These are phyloP conservation scores for Exophiala lecanii-corni DNA, from an alignment of 2,329 filamentous ascomycete genomes.

Conservation along the genomic window DNA sequence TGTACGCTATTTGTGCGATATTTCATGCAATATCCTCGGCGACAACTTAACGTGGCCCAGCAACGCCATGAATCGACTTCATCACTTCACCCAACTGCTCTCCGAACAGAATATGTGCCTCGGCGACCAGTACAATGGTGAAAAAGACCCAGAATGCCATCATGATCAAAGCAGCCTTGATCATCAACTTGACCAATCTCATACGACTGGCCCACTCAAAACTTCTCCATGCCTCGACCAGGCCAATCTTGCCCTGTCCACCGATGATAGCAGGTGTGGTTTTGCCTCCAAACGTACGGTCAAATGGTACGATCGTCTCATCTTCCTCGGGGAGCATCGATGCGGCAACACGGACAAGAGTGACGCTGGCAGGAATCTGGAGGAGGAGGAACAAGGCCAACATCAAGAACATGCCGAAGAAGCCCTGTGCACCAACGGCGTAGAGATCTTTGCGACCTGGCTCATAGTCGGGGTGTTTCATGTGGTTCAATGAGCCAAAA, in stretches of 20 bases:
- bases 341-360: conserved; percentile 78
- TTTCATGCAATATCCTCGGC: too few species aligned
- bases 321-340: conserved; percentile 77
- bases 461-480: conserved; percentile 29
- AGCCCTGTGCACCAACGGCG: conserved; percentile 35
- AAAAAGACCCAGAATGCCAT: conserved; percentile 47
- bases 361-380: conserved; percentile 69
- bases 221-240: conserved; percentile 72
- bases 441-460: conserved; percentile 34
- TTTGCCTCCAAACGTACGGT: conserved; percentile 76
- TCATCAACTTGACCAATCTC: conserved; percentile 68
- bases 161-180: conserved; percentile 62
- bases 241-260: conserved; percentile 65
- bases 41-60: conserved; percentile 6
- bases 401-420: conserved; percentile 44
- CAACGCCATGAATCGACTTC: conserved; percentile 24
- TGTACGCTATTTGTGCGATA: too few species aligned
- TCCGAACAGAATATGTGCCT: conserved; percentile 49
- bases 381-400: conserved; percentile 55
- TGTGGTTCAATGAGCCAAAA: conserved; percentile 45
- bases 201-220: conserved; percentile 69
- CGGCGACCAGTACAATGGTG: conserved; percentile 46
- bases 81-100: conserved; percentile 25
- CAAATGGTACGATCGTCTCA: conserved; percentile 83
- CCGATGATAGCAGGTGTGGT: conserved; percentile 70